These are phyloP conservation scores for Salix udensis DNA, from an alignment of 345 rosid genomes.

Conservation along the genomic window DNA sequence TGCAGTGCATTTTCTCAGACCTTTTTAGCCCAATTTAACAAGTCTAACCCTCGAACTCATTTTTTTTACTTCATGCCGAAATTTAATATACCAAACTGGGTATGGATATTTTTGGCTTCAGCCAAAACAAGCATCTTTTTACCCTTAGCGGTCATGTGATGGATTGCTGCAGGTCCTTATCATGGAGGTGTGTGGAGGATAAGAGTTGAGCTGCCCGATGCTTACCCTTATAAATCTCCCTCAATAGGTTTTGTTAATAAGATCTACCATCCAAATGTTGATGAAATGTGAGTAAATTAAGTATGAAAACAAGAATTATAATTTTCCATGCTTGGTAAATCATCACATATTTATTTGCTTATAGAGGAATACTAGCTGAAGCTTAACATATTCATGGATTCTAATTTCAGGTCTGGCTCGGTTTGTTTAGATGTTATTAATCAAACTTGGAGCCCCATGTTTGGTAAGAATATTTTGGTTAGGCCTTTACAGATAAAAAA, in stretches of 20 bases:
- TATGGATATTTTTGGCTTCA: no score
- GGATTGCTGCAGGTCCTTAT: constrained; percentile 67
- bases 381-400: neutral
- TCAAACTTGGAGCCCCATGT: constrained; percentile 79
- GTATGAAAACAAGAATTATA: neutral
- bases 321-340: neutral
- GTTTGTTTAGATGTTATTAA: constrained; percentile 95
- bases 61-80: neutral
- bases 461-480: constrained; percentile 35
- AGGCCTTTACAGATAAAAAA: neutral
- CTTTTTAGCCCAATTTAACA: neutral
- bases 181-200: constrained; percentile 94
- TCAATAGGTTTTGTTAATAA: constrained; percentile 52
- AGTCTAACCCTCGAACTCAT: neutral
- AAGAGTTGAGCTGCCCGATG: constrained; percentile 95
- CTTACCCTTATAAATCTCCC: constrained; percentile 66
- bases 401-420: constrained; percentile 54
- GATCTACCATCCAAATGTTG: constrained; percentile 91
- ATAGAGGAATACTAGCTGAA: constrained; percentile 8
- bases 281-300: constrained; percentile 49
- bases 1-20: neutral
- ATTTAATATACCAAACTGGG: neutral
- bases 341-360: constrained; percentile 4
- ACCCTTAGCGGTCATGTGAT: constrained; percentile 2
- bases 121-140: neutral